These are phyloP conservation scores for Auxenochlorella pyrenoidosa DNA, from an alignment of 139 green algal species.

Conservation along the genomic window DNA sequence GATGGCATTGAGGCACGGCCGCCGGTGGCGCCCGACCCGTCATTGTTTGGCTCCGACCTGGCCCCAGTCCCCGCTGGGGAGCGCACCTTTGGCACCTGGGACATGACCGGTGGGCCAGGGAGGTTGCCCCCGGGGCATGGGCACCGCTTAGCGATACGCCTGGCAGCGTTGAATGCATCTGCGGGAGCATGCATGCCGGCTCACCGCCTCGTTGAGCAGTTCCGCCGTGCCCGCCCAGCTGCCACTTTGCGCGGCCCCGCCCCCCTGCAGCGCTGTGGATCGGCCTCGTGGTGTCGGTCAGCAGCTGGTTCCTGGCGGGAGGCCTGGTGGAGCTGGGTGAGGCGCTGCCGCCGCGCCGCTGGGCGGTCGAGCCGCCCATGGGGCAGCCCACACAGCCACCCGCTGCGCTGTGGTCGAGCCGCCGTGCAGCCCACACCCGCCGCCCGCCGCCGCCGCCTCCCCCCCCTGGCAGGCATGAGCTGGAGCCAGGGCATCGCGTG, in stretches of 20 bases:
- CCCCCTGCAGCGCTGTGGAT: slow-evolving; percentile 13
- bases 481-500: background rate
- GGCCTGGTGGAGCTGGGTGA: slow-evolving; percentile 21
- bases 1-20: background rate
- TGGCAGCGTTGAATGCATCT: background rate
- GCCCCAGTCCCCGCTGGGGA: background rate
- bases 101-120: background rate
- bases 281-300: background rate
- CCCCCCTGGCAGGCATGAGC: background rate
- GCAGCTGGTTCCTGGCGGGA: slow-evolving; percentile 4
- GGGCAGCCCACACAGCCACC: no score
- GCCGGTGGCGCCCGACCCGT: background rate
- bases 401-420: no score
- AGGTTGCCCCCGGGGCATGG: background rate
- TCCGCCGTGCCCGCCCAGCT: background rate
- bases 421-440: no score
- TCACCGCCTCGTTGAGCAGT: background rate
- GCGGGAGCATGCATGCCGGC: background rate
- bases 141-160: no score
- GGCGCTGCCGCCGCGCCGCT: no score
- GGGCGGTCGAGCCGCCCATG: no score
- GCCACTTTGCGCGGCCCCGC: background rate
- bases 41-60: background rate
- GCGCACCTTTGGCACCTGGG: background rate
- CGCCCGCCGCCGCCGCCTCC: no score